Evolutionary conservation across 2,329 filamentous ascomycete species (phyloP).

Genomic region (Pseudopyrenochaeta lycopersici): DNA sequence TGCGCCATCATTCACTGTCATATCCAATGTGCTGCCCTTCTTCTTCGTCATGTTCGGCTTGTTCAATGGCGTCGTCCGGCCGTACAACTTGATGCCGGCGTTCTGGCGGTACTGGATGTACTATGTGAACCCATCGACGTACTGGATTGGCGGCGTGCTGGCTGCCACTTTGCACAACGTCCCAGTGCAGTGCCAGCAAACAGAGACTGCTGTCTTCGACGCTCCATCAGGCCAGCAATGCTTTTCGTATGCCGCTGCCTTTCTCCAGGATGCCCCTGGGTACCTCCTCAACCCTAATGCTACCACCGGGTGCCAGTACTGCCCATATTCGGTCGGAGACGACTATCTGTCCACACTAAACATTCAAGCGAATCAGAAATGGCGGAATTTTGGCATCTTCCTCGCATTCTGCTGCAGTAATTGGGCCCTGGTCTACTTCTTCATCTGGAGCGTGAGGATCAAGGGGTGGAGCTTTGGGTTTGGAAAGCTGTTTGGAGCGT

Average conservation of each 20-base stretch:
- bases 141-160: slow-evolving; percentile 76
- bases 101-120: slow-evolving; percentile 81
- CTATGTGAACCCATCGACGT: slow-evolving; percentile 73
- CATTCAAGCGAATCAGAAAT: slow-evolving; percentile 68
- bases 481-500: slow-evolving; percentile 61
- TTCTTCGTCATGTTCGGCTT: slow-evolving; percentile 81
- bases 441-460: slow-evolving; percentile 77
- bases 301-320: slow-evolving; percentile 72
- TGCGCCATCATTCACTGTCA: slow-evolving; percentile 79
- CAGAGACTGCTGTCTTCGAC: slow-evolving; percentile 72
- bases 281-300: slow-evolving; percentile 71
- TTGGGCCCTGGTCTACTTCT: slow-evolving; percentile 78
- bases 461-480: slow-evolving; percentile 76
- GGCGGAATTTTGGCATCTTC: slow-evolving; percentile 78
- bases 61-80: slow-evolving; percentile 80
- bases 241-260: slow-evolving; percentile 68
- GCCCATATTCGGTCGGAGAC: slow-evolving; percentile 70
- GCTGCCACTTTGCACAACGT: slow-evolving; percentile 67
- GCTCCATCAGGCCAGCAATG: slow-evolving; percentile 73
- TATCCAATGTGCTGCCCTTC: slow-evolving; percentile 77
- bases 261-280: slow-evolving; percentile 64
- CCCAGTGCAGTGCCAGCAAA: slow-evolving; percentile 53
- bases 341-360: slow-evolving; percentile 72
- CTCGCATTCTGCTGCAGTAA: slow-evolving; percentile 75
- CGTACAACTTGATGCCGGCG: slow-evolving; percentile 69